Evolutionary conservation across 176 grass and related monocot species (phyloP).

Genomic region (Oryza meyeriana): DNA sequence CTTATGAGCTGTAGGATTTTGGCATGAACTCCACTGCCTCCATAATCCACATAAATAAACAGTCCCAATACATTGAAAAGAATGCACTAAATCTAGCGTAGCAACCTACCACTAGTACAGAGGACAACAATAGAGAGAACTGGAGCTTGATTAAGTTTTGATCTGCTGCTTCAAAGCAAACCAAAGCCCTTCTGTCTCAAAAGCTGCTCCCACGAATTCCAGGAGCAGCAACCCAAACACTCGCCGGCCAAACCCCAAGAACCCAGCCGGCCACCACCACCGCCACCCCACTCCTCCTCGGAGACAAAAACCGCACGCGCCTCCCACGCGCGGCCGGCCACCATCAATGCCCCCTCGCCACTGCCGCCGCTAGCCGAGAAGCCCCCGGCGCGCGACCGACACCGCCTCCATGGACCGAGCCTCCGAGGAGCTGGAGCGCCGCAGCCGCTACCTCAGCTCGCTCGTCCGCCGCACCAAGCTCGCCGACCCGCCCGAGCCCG

Average conservation of each 20-base stretch:
- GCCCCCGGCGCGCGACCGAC: too few relatives aligned
- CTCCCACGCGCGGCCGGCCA: not conserved
- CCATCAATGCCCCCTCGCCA: conserved; percentile 5
- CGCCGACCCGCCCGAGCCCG: conserved; percentile 32
- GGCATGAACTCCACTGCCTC: not conserved
- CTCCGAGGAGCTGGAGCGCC: conserved; percentile 78
- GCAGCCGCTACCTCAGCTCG: conserved; percentile 76
- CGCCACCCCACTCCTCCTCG: too few relatives aligned
- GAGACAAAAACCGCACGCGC: conserved; percentile 1
- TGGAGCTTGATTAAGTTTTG: not conserved
- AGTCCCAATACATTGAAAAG: not conserved
- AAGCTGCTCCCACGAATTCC: conserved; percentile 57
- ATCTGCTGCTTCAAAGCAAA: not conserved
- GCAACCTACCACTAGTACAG: not conserved
- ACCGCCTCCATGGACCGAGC: conserved; percentile 44
- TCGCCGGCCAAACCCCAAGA: conserved; percentile 23
- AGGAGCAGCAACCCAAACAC: conserved; percentile 33
- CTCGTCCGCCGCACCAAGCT: conserved; percentile 80
- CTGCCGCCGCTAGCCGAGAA: not conserved
- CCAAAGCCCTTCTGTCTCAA: conserved; percentile 5
- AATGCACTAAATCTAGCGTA: not conserved
- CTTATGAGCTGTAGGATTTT: not conserved
- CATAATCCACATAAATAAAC: not conserved
- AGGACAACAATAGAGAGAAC: not conserved
- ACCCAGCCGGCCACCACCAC: conserved; percentile 20